phyloP scores from a whole-genome alignment of 768 basidiomycete species.

The Mycena maculata region DNA sequence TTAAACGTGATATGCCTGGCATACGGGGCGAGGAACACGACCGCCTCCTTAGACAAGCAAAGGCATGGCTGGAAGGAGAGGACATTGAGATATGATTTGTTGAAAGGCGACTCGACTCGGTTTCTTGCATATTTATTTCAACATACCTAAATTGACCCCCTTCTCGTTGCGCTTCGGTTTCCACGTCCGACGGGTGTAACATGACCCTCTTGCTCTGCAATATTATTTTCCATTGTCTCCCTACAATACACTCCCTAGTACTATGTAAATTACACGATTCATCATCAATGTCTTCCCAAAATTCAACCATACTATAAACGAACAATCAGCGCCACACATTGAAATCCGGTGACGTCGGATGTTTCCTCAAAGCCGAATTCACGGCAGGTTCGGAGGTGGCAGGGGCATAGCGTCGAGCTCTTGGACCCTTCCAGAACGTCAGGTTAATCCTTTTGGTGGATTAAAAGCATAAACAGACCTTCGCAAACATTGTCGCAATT shows the following conservation, averaged over 20 bases:
- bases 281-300: too few species aligned
- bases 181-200: too few species aligned
- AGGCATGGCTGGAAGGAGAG: slow-evolving; percentile 37
- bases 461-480: slow-evolving; percentile 35
- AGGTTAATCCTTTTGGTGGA: background rate
- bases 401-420: slow-evolving; percentile 8
- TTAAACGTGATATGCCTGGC: slow-evolving; percentile 39
- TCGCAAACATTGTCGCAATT: slow-evolving; percentile 62
- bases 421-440: slow-evolving; percentile 1
- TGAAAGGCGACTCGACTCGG: slow-evolving; percentile 4
- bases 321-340: too few species aligned
- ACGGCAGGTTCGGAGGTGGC: too few species aligned
- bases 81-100: slow-evolving; percentile 30
- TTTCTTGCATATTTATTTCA: background rate
- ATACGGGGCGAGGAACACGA: slow-evolving; percentile 38
- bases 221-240: too few species aligned
- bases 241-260: too few species aligned
- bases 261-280: too few species aligned
- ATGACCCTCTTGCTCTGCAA: too few species aligned
- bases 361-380: too few species aligned
- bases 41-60: slow-evolving; percentile 31
- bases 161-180: background rate
- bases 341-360: too few species aligned
- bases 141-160: background rate
- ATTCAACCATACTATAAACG: too few species aligned